phyloP scores from a whole-genome alignment of 495 filamentous ascomycete genomes.

The Aspergillus ellipticus region DNA sequence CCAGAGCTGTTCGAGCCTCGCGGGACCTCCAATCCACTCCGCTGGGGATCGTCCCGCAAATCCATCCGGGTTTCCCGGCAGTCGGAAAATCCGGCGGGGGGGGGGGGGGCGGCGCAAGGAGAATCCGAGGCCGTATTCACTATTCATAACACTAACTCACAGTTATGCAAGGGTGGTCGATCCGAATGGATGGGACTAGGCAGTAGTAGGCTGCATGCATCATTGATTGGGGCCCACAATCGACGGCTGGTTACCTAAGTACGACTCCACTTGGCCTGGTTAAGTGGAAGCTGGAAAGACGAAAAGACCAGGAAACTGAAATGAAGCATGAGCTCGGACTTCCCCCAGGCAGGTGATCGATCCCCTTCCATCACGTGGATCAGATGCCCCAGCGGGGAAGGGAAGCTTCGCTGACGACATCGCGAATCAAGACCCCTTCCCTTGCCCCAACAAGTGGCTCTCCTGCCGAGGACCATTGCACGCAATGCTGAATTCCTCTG shows the following conservation, averaged over 20 bases:
- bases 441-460: too few species aligned
- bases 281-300: not conserved
- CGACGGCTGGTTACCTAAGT: too few species aligned
- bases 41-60: not conserved
- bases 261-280: not conserved
- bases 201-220: too few species aligned
- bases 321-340: conserved; percentile 2
- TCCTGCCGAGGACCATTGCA: too few species aligned
- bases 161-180: too few species aligned
- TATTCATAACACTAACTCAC: too few species aligned
- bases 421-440: too few species aligned
- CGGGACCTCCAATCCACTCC: not conserved
- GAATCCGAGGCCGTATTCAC: not conserved
- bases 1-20: not conserved
- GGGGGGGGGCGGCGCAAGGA: not conserved
- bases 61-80: not conserved
- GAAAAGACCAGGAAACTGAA: not conserved
- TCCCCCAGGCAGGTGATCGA: conserved; percentile 2
- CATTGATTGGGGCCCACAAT: too few species aligned
- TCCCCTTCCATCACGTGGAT: not conserved
- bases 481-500: too few species aligned
- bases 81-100: not conserved
- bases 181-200: too few species aligned
- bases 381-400: too few species aligned
- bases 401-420: too few species aligned